Evolutionary conservation across 108 stramenopile species (phyloP), one percentile per base, ranked within the genome.

Genomic region (Discostella pseudostelligera): DNA sequence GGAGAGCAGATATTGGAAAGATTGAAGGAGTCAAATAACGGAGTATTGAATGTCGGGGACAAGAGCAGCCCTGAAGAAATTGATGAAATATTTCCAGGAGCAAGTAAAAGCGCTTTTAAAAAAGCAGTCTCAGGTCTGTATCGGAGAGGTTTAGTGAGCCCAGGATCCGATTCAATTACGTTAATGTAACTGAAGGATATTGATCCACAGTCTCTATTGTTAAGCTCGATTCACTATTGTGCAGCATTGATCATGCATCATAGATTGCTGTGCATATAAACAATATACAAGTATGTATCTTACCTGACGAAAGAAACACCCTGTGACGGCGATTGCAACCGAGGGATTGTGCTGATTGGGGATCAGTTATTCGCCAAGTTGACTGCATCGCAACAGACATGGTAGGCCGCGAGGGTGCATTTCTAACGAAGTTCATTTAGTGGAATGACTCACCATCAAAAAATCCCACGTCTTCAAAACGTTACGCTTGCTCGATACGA

Each of bases 61-160:
- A 93, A 90, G 70, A 87, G 85, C 5, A 45, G 69, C 19, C 92
- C 92, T 4, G 75, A 81, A 63, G 88, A 88, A 16, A 89, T 93
- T 19, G 81, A 65, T 40, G 39, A 48, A 32, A 59, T 70, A 16
- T 93, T 90, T 75, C 92, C 92, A 9, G 92, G 92, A 20, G 72
- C 80, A 39, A 70, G 80, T 54, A 84, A 78, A 42, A 49, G 28
- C 9, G 59, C 65, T 0, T 84, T 84, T 61, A 84, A 82, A 53
- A 82, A 77, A 46, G 88, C 85, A 6, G 72, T 89, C 9, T 72
- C 85, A 9, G 80, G 69, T 17, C 73, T 89, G 2, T 89, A 87
- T 54, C 83, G 83, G 56, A 72, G 80, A 60, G 84, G 86, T 29
- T 35, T 84, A 26, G 80, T 89, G 6, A 62, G 63, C 36, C 88